Conservation (phyloP, 495 filamentous ascomycete species). For the Echria macrotheca region DNA sequence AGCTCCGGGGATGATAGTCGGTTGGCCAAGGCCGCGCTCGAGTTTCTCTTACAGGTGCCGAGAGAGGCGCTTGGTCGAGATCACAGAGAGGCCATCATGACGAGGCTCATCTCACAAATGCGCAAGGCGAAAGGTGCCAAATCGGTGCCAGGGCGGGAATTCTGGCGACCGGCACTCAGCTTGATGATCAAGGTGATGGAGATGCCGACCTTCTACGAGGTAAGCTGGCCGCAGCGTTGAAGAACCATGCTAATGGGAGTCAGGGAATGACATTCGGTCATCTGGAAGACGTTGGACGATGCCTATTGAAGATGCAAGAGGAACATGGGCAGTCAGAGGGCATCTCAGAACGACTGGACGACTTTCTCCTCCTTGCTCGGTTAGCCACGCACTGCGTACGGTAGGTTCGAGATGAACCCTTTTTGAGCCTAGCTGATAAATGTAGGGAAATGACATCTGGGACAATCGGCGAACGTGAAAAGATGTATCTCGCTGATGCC, state of each 20-base stretch:
- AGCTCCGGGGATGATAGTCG: too few species aligned
- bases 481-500: conserved; percentile 28
- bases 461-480: conserved; percentile 30
- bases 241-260: neutral
- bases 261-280: conserved; percentile 27
- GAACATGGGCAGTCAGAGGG: too few species aligned
- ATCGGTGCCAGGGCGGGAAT: conserved; percentile 2
- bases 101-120: conserved; percentile 16
- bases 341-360: neutral
- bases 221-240: conserved; percentile 14
- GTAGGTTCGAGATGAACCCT: too few species aligned
- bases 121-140: conserved; percentile 8
- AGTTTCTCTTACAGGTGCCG: conserved; percentile 21
- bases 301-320: conserved; percentile 12
- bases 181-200: conserved; percentile 45
- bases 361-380: conserved; percentile 24
- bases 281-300: conserved; percentile 20
- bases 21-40: too few species aligned
- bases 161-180: conserved; percentile 33
- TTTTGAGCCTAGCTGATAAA: conserved; percentile 16
- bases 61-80: conserved; percentile 14
- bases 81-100: conserved; percentile 25
- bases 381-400: conserved; percentile 25
- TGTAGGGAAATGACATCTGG: conserved; percentile 28
- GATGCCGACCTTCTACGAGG: conserved; percentile 45